These are phyloP conservation scores for Aspergillus novoparasiticus DNA, from an alignment of 2,329 filamentous ascomycete genomes.

Conservation along the genomic window DNA sequence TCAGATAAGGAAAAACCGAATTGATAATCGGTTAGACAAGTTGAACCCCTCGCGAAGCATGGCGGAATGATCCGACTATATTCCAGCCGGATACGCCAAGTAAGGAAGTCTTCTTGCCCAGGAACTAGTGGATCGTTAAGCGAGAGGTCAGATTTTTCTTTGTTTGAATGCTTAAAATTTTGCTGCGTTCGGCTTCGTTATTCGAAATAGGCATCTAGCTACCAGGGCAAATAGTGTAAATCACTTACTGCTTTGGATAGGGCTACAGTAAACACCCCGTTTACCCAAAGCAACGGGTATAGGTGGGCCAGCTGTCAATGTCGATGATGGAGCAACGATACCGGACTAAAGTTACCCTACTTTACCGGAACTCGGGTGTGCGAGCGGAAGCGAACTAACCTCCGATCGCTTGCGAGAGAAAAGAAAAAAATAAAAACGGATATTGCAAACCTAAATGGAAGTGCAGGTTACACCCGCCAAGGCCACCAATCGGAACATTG, in stretches of 20 bases:
- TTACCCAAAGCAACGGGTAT: neutral
- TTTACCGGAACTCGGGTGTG: neutral
- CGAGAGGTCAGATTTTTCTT: neutral
- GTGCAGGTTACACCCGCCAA: neutral
- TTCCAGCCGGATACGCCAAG: neutral
- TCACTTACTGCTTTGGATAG: neutral
- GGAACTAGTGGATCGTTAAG: neutral
- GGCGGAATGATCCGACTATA: neutral
- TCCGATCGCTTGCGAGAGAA: neutral
- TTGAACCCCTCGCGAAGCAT: neutral
- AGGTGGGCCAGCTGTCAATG: neutral
- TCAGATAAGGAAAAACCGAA: neutral
- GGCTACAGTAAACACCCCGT: neutral
- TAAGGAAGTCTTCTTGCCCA: neutral
- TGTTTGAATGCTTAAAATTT: neutral
- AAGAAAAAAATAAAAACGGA: neutral
- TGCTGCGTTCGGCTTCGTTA: neutral
- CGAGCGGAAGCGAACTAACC: neutral
- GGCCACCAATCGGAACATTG: neutral
- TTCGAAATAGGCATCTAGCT: neutral
- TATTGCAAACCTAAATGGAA: neutral
- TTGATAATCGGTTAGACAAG: neutral
- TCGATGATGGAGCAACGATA: neutral
- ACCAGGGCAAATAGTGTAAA: neutral
- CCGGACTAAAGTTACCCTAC: neutral